Conservation (phyloP, 164 flowering plant genomes). For the Vitis amurensis region DNA sequence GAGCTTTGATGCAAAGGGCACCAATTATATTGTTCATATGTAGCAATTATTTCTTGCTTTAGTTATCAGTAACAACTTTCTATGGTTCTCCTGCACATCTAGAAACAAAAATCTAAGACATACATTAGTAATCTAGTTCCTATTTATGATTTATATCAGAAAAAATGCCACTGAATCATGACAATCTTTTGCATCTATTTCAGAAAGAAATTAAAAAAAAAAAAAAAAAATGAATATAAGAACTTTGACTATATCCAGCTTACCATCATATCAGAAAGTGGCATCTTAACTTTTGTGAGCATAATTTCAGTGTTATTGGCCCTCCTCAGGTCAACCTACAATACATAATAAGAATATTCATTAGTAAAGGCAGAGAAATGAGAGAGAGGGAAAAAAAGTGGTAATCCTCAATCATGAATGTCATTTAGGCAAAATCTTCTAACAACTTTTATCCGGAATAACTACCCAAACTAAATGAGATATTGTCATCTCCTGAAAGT, state of each 20-base stretch:
- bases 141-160: too few relatives aligned
- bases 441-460: neutral
- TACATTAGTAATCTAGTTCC: too few relatives aligned
- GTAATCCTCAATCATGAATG: neutral
- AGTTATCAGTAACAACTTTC: too few relatives aligned
- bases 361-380: neutral
- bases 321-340: slow-evolving; percentile 78
- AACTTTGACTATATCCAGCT: slow-evolving; percentile 14
- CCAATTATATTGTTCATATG: too few relatives aligned
- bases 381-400: too few relatives aligned
- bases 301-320: slow-evolving; percentile 87
- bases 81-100: too few relatives aligned
- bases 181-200: neutral
- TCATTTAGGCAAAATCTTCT: neutral
- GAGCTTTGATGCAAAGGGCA: too few relatives aligned
- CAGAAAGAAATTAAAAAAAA: neutral
- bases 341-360: slow-evolving; percentile 4
- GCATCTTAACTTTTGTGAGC: slow-evolving; percentile 95
- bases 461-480: neutral
- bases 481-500: slow-evolving; percentile 4
- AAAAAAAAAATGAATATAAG: neutral
- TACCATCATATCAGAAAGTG: slow-evolving; percentile 88
- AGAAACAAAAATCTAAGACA: too few relatives aligned
- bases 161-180: neutral
- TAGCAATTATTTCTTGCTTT: too few relatives aligned